Evolutionary conservation across 1,284 basidiomycete genomes (phyloP), one percentile per base, ranked within the genome.

Genomic region (Ceratobasidium sp.): DNA sequence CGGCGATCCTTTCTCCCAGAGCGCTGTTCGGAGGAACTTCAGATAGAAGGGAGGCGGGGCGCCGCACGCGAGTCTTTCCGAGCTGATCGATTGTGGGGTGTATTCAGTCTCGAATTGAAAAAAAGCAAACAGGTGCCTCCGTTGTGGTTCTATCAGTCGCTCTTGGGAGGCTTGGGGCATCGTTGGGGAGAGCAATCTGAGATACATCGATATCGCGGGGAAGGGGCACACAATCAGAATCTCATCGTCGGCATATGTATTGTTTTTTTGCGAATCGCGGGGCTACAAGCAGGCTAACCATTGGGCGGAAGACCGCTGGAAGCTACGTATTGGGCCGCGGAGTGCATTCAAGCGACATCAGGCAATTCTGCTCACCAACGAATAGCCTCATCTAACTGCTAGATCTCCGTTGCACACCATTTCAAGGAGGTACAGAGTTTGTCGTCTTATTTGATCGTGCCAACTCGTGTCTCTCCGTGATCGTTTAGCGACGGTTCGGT

Each of bases 21-120:
- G 46, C 41, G 50, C 44, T 35, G 47, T 41, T 11, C 46, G 57
- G 8, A 32, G 35, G 41, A 47, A 59, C 38, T 21, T 71, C 26
- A 46, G 59, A 41, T 71, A 55, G 69, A 52, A 61, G 44, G 59
- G 52, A 26, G 69, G 59, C 21, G 49, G 55, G 23, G 59, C 59
- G 57, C 41, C 52, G 50, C 57, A 49, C 35, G 66, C 47, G 30
- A 58, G 67, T 47, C 1, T 23, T 30, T n/a, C 7, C 14, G 4
- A 35, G 16, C 16, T 44, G 38, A 32, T 18, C 30, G 28, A 26
- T 43, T 61, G 28, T 16, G 2, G 26, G 21, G 13, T 59, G 43
- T 35, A 21, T 2, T 16, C n/a, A 18, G 18, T 9, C 2, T 13
- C 8, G 35, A 71, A 55, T 61, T 55, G 8, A 52, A 32, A 18